Base-by-base conservation (phyloP, 306 rosid species). In the Citrullus colocynthis region DNA sequence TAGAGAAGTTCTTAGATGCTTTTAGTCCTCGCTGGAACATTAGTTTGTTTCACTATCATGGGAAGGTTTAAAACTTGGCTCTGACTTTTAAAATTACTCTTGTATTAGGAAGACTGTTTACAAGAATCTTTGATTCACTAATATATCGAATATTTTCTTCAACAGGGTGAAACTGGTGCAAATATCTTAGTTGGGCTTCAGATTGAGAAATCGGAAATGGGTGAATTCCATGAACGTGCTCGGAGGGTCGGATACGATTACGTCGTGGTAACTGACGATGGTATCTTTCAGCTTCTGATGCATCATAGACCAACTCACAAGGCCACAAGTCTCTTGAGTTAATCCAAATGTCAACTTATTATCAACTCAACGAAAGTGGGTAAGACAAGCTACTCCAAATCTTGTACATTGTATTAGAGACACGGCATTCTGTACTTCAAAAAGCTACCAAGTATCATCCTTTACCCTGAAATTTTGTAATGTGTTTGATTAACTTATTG, bases 11-110 rank as follows among this genome's bases (percentile, higher is more conserved):
- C 82, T 89, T 96, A 82, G 97, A 92, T 39, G 73, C 89, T 51
- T 87, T 96, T 76, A 91, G 98, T 83, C 99, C 98, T 4, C 93
- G 93, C 59, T 95, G 99, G 98, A 89, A 96, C 85, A 96, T 96
- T 78, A 88, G 88, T 84, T 81, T 91, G 84, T 92, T 96, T 86
- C 97, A 92, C 79, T 92, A 96, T 55, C 96, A 97, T 55, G 93
- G 82, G 8, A 74, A 88, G 97, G 99, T 95, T 61, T 20, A 58
- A 56, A 39, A 21, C 76, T 58, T 36, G 39, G 59, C 80, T 21
- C 16, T 52, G 34, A 8, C 16, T 9, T 28, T 28, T 49, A 30
- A 7, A 2, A 12, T 14, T 51, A 49, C 24, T 73, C 30, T 2
- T 7, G 2, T 8, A 73, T 73, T 17, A 73, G 30, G 24, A 73